Evolutionary conservation across 768 basidiomycete species (phyloP).

Genomic region (Tulasnella sp.): DNA sequence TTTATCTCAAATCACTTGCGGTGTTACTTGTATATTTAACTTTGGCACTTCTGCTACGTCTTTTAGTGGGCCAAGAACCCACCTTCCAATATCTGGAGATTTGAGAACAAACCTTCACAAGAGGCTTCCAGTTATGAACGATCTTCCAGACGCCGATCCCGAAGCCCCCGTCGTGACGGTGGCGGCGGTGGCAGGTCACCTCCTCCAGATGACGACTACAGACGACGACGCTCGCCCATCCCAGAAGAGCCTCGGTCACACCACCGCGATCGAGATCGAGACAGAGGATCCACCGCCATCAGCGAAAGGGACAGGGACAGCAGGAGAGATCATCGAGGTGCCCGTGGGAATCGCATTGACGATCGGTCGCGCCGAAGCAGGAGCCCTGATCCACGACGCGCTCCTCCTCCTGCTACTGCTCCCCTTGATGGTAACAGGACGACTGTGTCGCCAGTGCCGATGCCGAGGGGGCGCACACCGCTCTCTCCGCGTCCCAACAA

Average conservation of each 20-base stretch:
- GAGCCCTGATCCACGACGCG: too few relatives aligned
- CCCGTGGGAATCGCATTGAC: too few relatives aligned
- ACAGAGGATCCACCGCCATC: too few relatives aligned
- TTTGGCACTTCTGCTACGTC: not conserved
- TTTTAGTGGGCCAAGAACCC: conserved; percentile 71
- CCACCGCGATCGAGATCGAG: too few relatives aligned
- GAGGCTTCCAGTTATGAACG: too few relatives aligned
- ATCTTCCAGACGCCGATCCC: conserved; percentile 29
- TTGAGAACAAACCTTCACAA: conserved; percentile 30
- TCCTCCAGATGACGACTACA: conserved; percentile 23
- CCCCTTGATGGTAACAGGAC: too few relatives aligned
- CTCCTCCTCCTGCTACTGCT: too few relatives aligned
- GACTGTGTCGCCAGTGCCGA: too few relatives aligned
- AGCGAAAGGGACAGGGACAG: too few relatives aligned
- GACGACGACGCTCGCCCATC: conserved; percentile 27
- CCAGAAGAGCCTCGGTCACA: conserved; percentile 26
- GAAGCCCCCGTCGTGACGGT: conserved; percentile 38
- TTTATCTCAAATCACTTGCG: not conserved
- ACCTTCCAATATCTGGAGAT: conserved; percentile 74
- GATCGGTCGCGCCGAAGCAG: too few relatives aligned
- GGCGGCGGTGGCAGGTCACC: too few relatives aligned
- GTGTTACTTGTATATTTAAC: not conserved
- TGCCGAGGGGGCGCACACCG: not conserved
- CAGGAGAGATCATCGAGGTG: too few relatives aligned
- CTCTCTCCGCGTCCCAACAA: conserved; percentile 30